These are phyloP conservation scores for Aspergillus aculeatinus DNA, from an alignment of 2,329 filamentous ascomycete species.

Conservation along the genomic window DNA sequence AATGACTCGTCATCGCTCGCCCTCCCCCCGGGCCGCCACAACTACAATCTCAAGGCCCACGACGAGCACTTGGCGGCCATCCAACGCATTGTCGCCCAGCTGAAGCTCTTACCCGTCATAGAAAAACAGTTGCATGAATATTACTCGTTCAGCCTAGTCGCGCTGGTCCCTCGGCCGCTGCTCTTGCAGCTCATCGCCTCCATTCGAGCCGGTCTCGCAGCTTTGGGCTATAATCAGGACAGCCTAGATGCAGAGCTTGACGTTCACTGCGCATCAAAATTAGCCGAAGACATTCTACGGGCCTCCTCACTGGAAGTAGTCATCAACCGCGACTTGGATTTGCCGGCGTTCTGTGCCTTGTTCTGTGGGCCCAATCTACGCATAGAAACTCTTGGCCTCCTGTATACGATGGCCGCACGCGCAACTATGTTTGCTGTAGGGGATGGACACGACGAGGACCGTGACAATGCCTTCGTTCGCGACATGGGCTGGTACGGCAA, in stretches of 20 bases:
- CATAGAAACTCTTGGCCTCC: neutral
- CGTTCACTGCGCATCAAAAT: too few species aligned
- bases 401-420: neutral
- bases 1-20: neutral
- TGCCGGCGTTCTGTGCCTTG: neutral
- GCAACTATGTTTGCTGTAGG: neutral
- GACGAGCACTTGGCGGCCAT: neutral
- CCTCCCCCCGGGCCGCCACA: neutral
- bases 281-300: neutral
- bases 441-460: neutral
- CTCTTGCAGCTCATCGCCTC: neutral
- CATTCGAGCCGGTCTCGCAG: neutral
- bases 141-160: neutral
- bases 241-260: neutral
- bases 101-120: neutral
- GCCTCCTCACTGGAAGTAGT: neutral
- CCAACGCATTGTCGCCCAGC: neutral
- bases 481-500: neutral
- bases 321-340: neutral
- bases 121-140: neutral
- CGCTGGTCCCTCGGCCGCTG: neutral
- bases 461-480: neutral
- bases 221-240: neutral
- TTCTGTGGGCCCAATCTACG: neutral
- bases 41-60: neutral